Evolutionary conservation across 2,329 filamentous ascomycete species (phyloP).

Genomic region (Apiospora hydei): DNA sequence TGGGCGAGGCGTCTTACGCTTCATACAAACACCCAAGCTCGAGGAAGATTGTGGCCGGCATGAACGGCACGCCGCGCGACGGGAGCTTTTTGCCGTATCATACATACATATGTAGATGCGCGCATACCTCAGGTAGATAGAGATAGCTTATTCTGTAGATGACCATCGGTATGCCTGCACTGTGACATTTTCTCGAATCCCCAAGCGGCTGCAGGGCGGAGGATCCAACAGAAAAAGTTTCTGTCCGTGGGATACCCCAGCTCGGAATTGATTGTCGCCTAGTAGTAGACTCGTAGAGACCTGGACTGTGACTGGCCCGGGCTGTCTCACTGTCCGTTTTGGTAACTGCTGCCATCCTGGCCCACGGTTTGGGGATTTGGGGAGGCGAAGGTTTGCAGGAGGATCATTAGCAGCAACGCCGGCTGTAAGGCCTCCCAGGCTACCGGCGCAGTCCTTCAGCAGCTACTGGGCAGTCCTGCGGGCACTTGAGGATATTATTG

Average conservation of each 20-base stretch:
- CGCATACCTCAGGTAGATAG: not conserved
- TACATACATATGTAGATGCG: not conserved
- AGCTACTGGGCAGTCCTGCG: not conserved
- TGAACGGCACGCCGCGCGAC: constrained; percentile 15
- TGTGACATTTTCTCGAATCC: not conserved
- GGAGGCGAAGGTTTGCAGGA: constrained; percentile 7
- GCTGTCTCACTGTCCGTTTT: constrained; percentile 4
- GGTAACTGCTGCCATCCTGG: not conserved
- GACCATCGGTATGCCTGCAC: not conserved
- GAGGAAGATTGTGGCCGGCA: not conserved
- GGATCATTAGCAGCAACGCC: constrained; percentile 4
- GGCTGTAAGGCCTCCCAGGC: not conserved
- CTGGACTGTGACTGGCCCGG: not conserved
- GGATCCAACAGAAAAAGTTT: not conserved
- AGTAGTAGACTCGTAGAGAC: not conserved
- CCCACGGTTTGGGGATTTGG: not conserved
- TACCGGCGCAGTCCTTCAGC: constrained; percentile 7
- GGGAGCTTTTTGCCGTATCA: constrained; percentile 5
- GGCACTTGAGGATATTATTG: not conserved
- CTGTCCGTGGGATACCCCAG: constrained; percentile 8
- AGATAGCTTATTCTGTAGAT: not conserved
- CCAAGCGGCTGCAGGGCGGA: constrained; percentile 3
- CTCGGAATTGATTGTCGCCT: not conserved
- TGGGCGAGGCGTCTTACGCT: not conserved
- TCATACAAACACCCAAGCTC: not conserved